Conservation (phyloP, 2,329 filamentous ascomycete species). For the Neofusicoccum umdonicola region DNA sequence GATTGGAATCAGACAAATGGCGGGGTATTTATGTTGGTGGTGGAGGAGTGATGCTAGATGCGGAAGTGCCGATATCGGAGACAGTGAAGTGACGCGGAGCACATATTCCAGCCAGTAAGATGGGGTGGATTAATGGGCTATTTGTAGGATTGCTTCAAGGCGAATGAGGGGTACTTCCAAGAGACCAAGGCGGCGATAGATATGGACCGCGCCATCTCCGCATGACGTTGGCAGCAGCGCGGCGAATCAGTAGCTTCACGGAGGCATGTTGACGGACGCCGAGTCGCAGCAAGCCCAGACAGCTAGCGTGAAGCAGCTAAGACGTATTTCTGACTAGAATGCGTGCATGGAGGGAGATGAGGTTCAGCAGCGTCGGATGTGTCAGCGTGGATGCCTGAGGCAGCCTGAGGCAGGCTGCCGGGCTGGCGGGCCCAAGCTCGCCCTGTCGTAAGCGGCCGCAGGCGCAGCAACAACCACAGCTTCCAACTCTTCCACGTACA, state of each 20-base stretch:
- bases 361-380: background rate
- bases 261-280: too few species aligned
- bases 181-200: background rate
- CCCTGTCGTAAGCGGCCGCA: slow-evolving; percentile 4
- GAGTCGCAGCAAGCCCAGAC: background rate
- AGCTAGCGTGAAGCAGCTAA: background rate
- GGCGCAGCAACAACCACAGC: slow-evolving; percentile 6
- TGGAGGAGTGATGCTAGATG: background rate
- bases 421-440: background rate
- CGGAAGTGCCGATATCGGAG: slow-evolving; percentile 12
- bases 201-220: background rate
- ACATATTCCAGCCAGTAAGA: background rate
- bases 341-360: background rate
- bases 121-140: background rate
- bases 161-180: background rate
- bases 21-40: slow-evolving; percentile 9
- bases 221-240: background rate
- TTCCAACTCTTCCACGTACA: slow-evolving; percentile 7
- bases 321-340: too few species aligned
- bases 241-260: background rate
- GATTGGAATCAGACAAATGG: background rate
- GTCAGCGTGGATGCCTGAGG: background rate
- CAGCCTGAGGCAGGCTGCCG: background rate
- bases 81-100: background rate
- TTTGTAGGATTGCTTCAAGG: background rate